phyloP scores from a whole-genome alignment of 176 grass and related monocot genomes.

The barley (Hordeum vulgare) region DNA sequence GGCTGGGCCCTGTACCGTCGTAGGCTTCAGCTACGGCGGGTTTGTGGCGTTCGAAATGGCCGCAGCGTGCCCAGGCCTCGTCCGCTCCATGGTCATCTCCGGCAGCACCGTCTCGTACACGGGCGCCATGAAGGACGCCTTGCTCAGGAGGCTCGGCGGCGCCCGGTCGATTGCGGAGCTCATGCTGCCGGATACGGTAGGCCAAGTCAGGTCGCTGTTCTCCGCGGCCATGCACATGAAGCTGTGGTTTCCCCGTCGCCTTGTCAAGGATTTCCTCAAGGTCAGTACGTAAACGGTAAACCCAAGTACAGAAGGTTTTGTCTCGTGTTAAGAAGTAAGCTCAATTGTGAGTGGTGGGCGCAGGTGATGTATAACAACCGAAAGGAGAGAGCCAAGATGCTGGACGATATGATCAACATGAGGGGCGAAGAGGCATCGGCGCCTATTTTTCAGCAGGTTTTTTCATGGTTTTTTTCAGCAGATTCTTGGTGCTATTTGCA shows the following conservation, averaged over 20 bases:
- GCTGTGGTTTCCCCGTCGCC: conserved; percentile 33
- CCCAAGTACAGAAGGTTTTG: too few relatives aligned
- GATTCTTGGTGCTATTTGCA: too few relatives aligned
- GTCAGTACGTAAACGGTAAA: neutral
- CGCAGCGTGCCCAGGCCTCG: conserved; percentile 17
- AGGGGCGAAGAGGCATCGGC: neutral
- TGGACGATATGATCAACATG: conserved; percentile 31
- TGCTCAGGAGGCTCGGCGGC: conserved; percentile 14
- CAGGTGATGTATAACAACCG: conserved; percentile 47
- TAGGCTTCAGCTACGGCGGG: conserved; percentile 60
- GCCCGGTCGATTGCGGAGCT: conserved; percentile 18
- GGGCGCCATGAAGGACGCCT: neutral
- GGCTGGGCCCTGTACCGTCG: conserved; percentile 23
- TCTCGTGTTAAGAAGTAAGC: too few relatives aligned
- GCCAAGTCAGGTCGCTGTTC: conserved; percentile 9
- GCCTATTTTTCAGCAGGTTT: neutral
- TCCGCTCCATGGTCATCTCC: conserved; percentile 27
- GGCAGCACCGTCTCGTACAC: conserved; percentile 24
- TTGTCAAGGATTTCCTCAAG: neutral
- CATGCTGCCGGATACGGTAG: conserved; percentile 22
- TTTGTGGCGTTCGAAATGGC: conserved; percentile 54
- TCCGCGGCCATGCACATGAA: neutral
- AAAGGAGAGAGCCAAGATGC: conserved; percentile 44
- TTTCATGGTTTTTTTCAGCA: too few relatives aligned
- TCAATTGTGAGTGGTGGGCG: neutral